A percentile compares a stretch with the other conserved stretches of the same genome.
phyloP scores from a whole-genome alignment of 2,329 filamentous ascomycete genomes.

The Torrubiellomyces zombiae region DNA sequence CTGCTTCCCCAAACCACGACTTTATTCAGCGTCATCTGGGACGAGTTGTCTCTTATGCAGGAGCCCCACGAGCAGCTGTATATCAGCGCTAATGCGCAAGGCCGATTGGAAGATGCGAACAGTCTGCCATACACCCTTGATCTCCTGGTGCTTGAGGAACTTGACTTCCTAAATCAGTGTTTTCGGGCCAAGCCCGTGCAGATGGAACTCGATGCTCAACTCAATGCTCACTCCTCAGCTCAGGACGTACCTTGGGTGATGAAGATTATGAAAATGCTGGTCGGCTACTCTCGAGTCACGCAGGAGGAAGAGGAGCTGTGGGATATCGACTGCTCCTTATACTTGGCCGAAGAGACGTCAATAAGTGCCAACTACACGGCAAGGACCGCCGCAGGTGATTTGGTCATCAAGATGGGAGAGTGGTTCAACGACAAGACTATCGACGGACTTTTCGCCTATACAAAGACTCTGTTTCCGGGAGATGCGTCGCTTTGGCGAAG shows the following conservation, averaged over 20 bases:
- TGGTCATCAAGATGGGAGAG: slow-evolving; percentile 83
- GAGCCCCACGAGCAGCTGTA: slow-evolving; percentile 66
- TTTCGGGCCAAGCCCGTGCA: slow-evolving; percentile 78
- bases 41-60: slow-evolving; percentile 63
- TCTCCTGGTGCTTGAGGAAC: slow-evolving; percentile 80
- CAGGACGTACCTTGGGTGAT: slow-evolving; percentile 64
- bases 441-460: slow-evolving; percentile 63
- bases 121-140: slow-evolving; percentile 88
- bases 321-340: slow-evolving; percentile 93
- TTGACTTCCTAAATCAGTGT: slow-evolving; percentile 88
- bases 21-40: slow-evolving; percentile 79
- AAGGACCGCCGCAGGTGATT: slow-evolving; percentile 77
- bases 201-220: slow-evolving; percentile 69
- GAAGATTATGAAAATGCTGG: slow-evolving; percentile 72
- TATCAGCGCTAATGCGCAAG: slow-evolving; percentile 71
- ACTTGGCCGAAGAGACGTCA: slow-evolving; percentile 85
- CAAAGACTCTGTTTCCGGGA: slow-evolving; percentile 53
- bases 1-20: slow-evolving; percentile 67
- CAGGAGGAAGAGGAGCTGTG: slow-evolving; percentile 87
- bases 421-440: slow-evolving; percentile 66
- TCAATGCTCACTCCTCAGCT: slow-evolving; percentile 42
- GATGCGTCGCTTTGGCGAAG: slow-evolving; percentile 35
- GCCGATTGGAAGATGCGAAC: slow-evolving; percentile 77
- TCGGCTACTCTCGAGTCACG: slow-evolving; percentile 77
- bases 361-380: slow-evolving; percentile 94